These are phyloP conservation scores for Hypoxylon sp. DNA, from an alignment of 2,329 filamentous ascomycete species.

Conservation along the genomic window DNA sequence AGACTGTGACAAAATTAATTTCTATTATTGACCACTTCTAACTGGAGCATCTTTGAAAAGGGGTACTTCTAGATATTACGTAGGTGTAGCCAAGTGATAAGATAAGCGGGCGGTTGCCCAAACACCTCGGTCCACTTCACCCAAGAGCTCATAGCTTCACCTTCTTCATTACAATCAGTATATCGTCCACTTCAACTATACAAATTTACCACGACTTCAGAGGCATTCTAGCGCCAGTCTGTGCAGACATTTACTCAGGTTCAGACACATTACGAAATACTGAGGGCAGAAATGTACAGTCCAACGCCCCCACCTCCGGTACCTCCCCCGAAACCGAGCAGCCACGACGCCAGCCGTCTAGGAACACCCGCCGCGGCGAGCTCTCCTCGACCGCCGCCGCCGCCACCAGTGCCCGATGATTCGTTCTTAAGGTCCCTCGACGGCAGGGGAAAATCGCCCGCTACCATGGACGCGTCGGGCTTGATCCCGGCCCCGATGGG, in stretches of 20 bases:
- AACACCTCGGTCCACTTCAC: slow-evolving; percentile 15
- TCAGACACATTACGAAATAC: neutral
- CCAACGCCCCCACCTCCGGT: slow-evolving; percentile 73
- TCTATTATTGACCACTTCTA: neutral
- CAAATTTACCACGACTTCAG: neutral
- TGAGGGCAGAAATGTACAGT: slow-evolving; percentile 51
- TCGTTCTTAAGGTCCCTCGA: slow-evolving; percentile 46
- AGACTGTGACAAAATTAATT: neutral
- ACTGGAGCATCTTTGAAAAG: slow-evolving; percentile 9
- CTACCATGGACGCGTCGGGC: slow-evolving; percentile 50
- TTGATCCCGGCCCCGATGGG: slow-evolving; percentile 50
- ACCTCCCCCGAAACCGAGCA: slow-evolving; percentile 79
- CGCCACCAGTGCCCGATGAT: slow-evolving; percentile 56
- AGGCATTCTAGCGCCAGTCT: neutral
- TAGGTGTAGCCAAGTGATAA: slow-evolving; percentile 13
- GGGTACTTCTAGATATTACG: neutral
- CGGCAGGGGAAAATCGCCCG: slow-evolving; percentile 45
- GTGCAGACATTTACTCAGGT: neutral
- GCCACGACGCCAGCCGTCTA: slow-evolving; percentile 77
- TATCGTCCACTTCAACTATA: slow-evolving; percentile 1
- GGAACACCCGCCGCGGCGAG: slow-evolving; percentile 71
- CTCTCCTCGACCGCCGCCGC: slow-evolving; percentile 62
- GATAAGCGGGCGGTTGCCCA: slow-evolving; percentile 9
- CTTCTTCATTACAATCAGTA: slow-evolving; percentile 1
- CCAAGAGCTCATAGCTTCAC: slow-evolving; percentile 13